Evolutionary conservation across 192 early-diverging fungal species (phyloP), one percentile per base, ranked within the genome.

Genomic region (Linnemannia exigua): DNA sequence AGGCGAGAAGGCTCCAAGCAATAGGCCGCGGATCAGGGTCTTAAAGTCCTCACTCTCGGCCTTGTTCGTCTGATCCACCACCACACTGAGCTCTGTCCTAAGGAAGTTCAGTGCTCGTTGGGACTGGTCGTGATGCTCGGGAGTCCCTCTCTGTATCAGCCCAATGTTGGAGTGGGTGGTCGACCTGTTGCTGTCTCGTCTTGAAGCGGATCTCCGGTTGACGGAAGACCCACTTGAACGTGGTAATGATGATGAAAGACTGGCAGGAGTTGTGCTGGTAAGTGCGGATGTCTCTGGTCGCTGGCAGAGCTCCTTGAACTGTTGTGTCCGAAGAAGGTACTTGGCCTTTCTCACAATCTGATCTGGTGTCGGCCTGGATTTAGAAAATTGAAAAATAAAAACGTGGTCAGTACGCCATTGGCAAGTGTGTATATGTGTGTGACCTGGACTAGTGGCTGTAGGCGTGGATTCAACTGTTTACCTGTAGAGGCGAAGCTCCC

Each of bases 231-330:
- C 58, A 31, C 28, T 63, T 15, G 41, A 41, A 41, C 22, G 25
- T 46, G 36, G 2, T 22, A 44, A 63, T 36, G 38, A 63, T 36
- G 38, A n/a, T n/a, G 58, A 9, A 0, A n/a, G 17, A 63, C 28
- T 63, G 25, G 3, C 6, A 1, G 47, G 5, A 22, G 82, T 79
- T n/a, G 77, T 85, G 47, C 84, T 86, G 41, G 70, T 79, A 52
- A 81, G n/a, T 8, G 41, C 79, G 16, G 68, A 80, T 14, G 67
- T 88, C 44, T 70, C 84, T 71, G 80, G 84, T 35, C 71, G 67
- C 33, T 69, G 73, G 68, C 97, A 97, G 79, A 97, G 90, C 72
- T 99, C 97, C 71, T 93, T 90, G 51, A 96, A 97, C 67, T 93
- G 89, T 67, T 96, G 96, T 69, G 93, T 89, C 22, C 97, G 96